These are phyloP conservation scores for Penicillium sp. DNA, from an alignment of 2,329 filamentous ascomycete species.

Conservation along the genomic window DNA sequence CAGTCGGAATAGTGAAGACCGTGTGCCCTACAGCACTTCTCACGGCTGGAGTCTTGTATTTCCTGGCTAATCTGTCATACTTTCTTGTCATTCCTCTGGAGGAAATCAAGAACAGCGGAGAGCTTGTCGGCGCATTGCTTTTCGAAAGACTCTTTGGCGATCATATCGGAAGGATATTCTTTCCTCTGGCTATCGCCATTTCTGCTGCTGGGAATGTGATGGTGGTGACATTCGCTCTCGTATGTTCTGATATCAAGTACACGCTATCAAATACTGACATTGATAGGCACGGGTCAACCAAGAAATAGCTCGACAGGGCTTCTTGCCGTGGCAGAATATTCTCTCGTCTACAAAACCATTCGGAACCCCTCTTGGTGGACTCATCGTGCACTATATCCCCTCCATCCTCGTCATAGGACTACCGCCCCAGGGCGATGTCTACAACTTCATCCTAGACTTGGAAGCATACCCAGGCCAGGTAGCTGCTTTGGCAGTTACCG, in stretches of 20 bases:
- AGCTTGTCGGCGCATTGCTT: slow-evolving; percentile 68
- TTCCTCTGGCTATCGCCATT: slow-evolving; percentile 66
- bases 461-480: slow-evolving; percentile 69
- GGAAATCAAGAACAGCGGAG: slow-evolving; percentile 66
- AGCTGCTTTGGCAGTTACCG: slow-evolving; percentile 57
- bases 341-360: slow-evolving; percentile 68
- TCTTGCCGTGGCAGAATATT: slow-evolving; percentile 63
- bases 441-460: slow-evolving; percentile 72
- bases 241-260: slow-evolving; percentile 38
- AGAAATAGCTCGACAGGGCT: slow-evolving; percentile 70
- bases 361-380: slow-evolving; percentile 65
- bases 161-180: slow-evolving; percentile 56
- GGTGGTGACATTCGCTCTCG: slow-evolving; percentile 69
- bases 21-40: slow-evolving; percentile 62
- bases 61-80: slow-evolving; percentile 66
- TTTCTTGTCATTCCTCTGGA: slow-evolving; percentile 67
- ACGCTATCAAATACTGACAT: slow-evolving; percentile 15
- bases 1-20: slow-evolving; percentile 64
- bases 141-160: slow-evolving; percentile 66
- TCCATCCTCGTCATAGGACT: slow-evolving; percentile 67
- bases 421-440: slow-evolving; percentile 66
- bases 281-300: slow-evolving; percentile 67
- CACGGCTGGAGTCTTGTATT: slow-evolving; percentile 64
- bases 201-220: slow-evolving; percentile 72
- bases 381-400: slow-evolving; percentile 69